A percentile compares a stretch with the other conserved stretches of the same genome.
Conservation (phyloP, 2,329 filamentous ascomycete genomes). For the Clarireedia homoeocarpa region DNA sequence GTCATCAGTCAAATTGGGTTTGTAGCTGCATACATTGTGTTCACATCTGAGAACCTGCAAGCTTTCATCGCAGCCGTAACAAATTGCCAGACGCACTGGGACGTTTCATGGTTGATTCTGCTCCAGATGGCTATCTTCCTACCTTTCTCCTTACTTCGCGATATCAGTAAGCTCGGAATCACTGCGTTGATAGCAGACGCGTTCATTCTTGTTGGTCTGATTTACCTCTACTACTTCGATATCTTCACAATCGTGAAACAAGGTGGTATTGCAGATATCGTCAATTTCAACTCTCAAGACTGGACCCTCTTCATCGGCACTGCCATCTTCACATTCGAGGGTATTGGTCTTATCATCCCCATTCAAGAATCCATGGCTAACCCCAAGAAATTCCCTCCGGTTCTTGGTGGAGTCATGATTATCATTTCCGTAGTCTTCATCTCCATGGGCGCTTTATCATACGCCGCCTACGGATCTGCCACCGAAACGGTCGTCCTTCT, state of each 20-base stretch:
- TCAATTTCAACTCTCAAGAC: slow-evolving; percentile 79
- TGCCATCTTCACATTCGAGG: slow-evolving; percentile 97
- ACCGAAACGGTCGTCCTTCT: slow-evolving; percentile 95
- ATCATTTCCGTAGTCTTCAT: slow-evolving; percentile 89
- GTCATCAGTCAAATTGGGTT: slow-evolving; percentile 95
- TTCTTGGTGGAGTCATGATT: slow-evolving; percentile 86
- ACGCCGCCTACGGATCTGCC: slow-evolving; percentile 89
- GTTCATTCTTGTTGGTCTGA: slow-evolving; percentile 86
- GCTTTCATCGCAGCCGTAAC: slow-evolving; percentile 90
- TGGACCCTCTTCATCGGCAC: slow-evolving; percentile 99
- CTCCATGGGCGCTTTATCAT: slow-evolving; percentile 85
- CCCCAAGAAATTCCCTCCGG: slow-evolving; percentile 80
- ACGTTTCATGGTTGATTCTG: slow-evolving; percentile 83
- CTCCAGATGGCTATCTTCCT: slow-evolving; percentile 95
- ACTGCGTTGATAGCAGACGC: slow-evolving; percentile 88
- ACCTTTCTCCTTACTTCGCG: slow-evolving; percentile 85
- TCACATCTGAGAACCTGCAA: slow-evolving; percentile 90
- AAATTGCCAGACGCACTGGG: slow-evolving; percentile 75
- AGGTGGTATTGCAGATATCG: slow-evolving; percentile 73
- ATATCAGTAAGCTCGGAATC: slow-evolving; percentile 95
- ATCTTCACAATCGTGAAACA: slow-evolving; percentile 70
- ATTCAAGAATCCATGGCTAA: slow-evolving; percentile 97
- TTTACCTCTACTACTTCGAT: slow-evolving; percentile 96
- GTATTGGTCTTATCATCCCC: slow-evolving; percentile 93
- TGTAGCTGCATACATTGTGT: slow-evolving; percentile 91